Percentiles rank a stretch among this genome's conserved stretches.
Evolutionary conservation across 495 filamentous ascomycete species (phyloP).

Genomic region (Mycothermus thermophilus): DNA sequence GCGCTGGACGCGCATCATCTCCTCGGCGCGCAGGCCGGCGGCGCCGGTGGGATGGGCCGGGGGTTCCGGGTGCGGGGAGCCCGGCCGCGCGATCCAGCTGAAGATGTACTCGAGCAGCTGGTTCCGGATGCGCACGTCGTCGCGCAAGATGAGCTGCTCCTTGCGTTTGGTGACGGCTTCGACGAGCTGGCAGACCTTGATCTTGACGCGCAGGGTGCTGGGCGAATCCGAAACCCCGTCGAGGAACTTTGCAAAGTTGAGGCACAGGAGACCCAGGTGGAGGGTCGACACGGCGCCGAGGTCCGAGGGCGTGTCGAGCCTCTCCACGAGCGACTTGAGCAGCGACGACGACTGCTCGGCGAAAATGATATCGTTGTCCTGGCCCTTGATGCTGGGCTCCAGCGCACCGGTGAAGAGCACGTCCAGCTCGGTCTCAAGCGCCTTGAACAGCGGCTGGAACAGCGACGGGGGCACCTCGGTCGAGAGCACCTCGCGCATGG

Average conservation of each 20-base stretch:
- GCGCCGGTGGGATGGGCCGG: conserved; percentile 4
- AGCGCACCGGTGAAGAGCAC: conserved; percentile 40
- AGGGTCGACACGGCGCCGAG: conserved; percentile 42
- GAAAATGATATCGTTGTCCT: conserved; percentile 46
- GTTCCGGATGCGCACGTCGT: conserved; percentile 51
- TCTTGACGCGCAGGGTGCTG: conserved; percentile 44
- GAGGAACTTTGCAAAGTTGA: conserved; percentile 48
- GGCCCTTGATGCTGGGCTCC: conserved; percentile 34
- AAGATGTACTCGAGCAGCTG: conserved; percentile 50
- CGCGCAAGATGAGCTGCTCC: conserved; percentile 49
- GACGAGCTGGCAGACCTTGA: conserved; percentile 50
- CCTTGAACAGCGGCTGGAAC: conserved; percentile 46
- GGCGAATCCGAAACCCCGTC: conserved; percentile 37
- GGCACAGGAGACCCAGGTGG: conserved; percentile 43
- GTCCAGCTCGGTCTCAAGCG: conserved; percentile 46
- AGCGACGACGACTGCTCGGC: conserved; percentile 50
- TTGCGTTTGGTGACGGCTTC: conserved; percentile 51
- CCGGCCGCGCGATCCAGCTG: conserved; percentile 47
- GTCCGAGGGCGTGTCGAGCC: conserved; percentile 44
- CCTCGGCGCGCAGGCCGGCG: conserved; percentile 28
- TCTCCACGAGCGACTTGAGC: conserved; percentile 46
- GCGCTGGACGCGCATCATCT: conserved; percentile 39
- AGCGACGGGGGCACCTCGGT: conserved; percentile 44
- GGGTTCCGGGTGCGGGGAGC: conserved; percentile 22
- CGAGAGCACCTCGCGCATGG: conserved; percentile 47